Conservation (phyloP, 139 green algal genomes). For the Astrephomene gubernaculifera region DNA sequence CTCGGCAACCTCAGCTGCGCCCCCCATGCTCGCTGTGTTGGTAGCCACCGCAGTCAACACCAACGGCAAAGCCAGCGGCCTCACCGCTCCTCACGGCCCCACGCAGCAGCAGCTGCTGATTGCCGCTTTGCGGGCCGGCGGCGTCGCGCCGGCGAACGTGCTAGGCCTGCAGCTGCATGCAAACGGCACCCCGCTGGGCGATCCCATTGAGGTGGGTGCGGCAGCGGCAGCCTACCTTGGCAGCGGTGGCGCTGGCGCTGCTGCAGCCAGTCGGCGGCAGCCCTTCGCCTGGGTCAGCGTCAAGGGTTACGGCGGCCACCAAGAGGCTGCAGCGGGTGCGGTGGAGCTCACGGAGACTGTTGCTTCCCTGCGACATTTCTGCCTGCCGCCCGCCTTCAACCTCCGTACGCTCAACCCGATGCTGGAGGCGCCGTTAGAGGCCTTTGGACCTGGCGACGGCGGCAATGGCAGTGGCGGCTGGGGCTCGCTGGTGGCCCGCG, state of each 20-base stretch:
- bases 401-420: slow-evolving; percentile 77
- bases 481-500: slow-evolving; percentile 4
- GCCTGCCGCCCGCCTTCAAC: slow-evolving; percentile 59
- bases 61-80: slow-evolving; percentile 82
- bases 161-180: slow-evolving; percentile 72
- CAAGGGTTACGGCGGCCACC: slow-evolving; percentile 69
- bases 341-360: slow-evolving; percentile 54
- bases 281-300: slow-evolving; percentile 50
- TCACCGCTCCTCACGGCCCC: slow-evolving; percentile 92
- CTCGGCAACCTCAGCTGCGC: not conserved
- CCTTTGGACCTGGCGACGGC: not conserved
- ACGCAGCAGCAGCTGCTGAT: slow-evolving; percentile 78
- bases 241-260: not conserved
- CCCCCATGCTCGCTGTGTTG: slow-evolving; percentile 54
- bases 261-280: not conserved
- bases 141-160: slow-evolving; percentile 41
- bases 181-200: slow-evolving; percentile 74
- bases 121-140: slow-evolving; percentile 49
- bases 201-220: slow-evolving; percentile 71
- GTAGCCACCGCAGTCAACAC: slow-evolving; percentile 85
- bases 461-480: not conserved
- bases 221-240: slow-evolving; percentile 50
- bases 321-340: slow-evolving; percentile 67
- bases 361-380: slow-evolving; percentile 30
- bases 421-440: slow-evolving; percentile 47